Conservation (phyloP, 148 eudicot species). For the Oxyria digyna region DNA sequence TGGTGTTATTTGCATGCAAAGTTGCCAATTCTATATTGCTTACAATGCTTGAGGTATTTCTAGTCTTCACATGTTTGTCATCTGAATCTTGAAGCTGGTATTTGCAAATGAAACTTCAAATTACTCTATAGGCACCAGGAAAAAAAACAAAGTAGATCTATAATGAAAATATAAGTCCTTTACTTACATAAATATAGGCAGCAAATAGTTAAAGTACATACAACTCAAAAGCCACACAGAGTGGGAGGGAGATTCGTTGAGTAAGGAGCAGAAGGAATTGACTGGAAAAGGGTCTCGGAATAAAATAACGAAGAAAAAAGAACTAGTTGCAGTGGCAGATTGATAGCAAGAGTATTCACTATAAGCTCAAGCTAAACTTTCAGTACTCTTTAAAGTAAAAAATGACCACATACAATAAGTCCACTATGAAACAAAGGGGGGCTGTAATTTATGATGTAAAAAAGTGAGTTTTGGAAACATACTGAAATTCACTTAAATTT, state of each 20-base stretch:
- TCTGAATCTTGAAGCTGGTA: conserved; percentile 26
- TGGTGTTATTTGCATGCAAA: conserved; percentile 26
- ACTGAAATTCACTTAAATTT: background rate
- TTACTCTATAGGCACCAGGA: background rate
- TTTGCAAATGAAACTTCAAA: background rate
- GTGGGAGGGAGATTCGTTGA: no score
- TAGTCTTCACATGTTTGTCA: conserved; percentile 25
- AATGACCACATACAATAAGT: background rate
- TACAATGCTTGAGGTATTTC: conserved; percentile 32
- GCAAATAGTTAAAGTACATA: background rate
- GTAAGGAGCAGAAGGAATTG: background rate
- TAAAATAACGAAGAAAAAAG: background rate
- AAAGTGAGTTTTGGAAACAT: background rate
- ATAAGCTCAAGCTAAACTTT: background rate
- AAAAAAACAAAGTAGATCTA: background rate
- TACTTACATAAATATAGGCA: background rate
- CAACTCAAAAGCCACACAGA: no score
- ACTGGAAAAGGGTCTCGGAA: background rate
- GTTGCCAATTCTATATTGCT: conserved; percentile 36
- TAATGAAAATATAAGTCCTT: background rate
- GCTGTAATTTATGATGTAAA: background rate
- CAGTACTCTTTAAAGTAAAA: background rate
- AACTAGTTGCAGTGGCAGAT: background rate
- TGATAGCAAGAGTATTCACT: background rate
- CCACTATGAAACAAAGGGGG: background rate